A percentile compares a stretch with the other conserved stretches of the same genome.
phyloP scores from a whole-genome alignment of 2,329 filamentous ascomycete species.

The Aspergillus piperis region DNA sequence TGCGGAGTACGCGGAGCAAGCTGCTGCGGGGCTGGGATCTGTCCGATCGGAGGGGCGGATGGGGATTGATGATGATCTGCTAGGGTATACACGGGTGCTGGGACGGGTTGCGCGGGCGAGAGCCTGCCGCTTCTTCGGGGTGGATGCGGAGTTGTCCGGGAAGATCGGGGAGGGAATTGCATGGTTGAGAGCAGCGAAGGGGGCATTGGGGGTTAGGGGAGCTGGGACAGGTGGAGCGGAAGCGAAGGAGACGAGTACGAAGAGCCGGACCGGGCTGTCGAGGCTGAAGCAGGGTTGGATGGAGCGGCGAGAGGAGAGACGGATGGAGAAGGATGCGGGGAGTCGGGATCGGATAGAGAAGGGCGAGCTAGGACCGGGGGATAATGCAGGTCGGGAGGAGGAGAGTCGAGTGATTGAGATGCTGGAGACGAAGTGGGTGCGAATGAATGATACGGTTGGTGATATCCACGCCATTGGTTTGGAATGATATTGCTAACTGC shows the following conservation, averaged over 20 bases:
- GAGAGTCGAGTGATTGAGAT: constrained; percentile 84
- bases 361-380: constrained; percentile 52
- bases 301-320: constrained; percentile 77
- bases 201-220: constrained; percentile 68
- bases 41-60: constrained; percentile 28
- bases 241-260: constrained; percentile 44
- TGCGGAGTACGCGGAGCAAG: constrained; percentile 80
- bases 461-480: neutral
- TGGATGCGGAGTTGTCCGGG: constrained; percentile 81
- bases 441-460: constrained; percentile 78
- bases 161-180: constrained; percentile 83
- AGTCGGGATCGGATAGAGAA: constrained; percentile 40
- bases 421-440: constrained; percentile 85
- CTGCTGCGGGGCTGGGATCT: constrained; percentile 54
- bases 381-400: constrained; percentile 81
- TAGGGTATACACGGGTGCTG: constrained; percentile 75
- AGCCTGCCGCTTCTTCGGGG: constrained; percentile 85
- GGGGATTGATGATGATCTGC: constrained; percentile 62
- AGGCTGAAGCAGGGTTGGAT: constrained; percentile 72
- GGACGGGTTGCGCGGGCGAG: constrained; percentile 75
- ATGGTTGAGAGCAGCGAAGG: constrained; percentile 77
- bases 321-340: constrained; percentile 65
- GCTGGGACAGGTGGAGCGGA: constrained; percentile 37
- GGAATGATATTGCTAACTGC: constrained; percentile 2
- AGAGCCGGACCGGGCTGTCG: constrained; percentile 37